Evolutionary conservation across 805 yeast species (phyloP), one percentile per base, ranked within the genome.

Genomic region (Yarrowia keelungensis): DNA sequence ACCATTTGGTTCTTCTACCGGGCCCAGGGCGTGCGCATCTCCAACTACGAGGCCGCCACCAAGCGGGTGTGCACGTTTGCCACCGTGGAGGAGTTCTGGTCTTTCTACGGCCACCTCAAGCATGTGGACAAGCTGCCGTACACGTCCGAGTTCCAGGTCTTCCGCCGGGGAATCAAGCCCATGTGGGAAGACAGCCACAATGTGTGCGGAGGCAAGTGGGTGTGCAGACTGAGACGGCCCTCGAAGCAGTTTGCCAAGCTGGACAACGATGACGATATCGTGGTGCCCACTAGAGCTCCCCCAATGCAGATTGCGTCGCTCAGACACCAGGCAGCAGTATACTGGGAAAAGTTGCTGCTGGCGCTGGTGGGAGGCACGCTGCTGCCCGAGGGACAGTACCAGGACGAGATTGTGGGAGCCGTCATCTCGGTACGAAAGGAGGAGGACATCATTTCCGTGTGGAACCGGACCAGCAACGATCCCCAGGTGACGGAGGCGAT

Each of bases 1-100:
- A 75, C 77, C n/a, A 69, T 74, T 32, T 75, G 76, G 76, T 75
- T 74, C 41, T 68, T 73, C 45, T 75, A 75, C 69, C 73, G 77
- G 10, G 75, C 74, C 14, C 73, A 72, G 19, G 75, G 72, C 14
- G 69, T 71, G 58, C 71, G 71, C 41, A 68, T 72, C 49, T 67
- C 74, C 26, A 73, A 75, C 66, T 75, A 74, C 61, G 70, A 73
- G 36, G 67, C 71, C 26, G 74, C 77, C 11, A 75, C 77, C 7
- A 91, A 91, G 80, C 94, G 97, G 56, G 93, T 92, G 65, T 91
- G 90, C 74, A 85, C 92, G 22, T 92, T 93, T 77, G 85, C 87
- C 69, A 88, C 97, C 22, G 97, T 92, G 64, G 98, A 93, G 81
- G 97, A 92, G 79, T 93, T 93, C 80, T 93, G 98, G 98, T 97